Evolutionary conservation across 139 green algal genomes (phyloP).

Genomic region (Micractinium conductrix): DNA sequence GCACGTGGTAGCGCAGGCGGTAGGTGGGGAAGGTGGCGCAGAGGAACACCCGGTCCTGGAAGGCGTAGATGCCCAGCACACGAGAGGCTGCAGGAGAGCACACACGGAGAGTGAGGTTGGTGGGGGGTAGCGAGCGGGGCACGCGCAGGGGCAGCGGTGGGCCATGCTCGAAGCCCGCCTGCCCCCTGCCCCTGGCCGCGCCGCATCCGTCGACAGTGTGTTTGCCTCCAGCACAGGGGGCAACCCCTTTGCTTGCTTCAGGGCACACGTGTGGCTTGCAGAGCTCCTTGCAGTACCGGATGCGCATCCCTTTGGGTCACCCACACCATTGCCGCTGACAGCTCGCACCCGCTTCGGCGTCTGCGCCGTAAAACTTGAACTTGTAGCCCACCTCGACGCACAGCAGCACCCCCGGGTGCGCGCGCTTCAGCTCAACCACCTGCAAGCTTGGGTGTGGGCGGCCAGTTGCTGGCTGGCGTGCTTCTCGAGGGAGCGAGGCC

Average conservation of each 20-base stretch:
- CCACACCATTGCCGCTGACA: no score
- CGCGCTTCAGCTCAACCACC: slow-evolving; percentile 65
- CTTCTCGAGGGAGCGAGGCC: neutral
- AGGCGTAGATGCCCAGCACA: slow-evolving; percentile 61
- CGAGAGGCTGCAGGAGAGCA: neutral
- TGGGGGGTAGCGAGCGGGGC: neutral
- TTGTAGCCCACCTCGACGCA: slow-evolving; percentile 79
- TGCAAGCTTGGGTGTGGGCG: no score
- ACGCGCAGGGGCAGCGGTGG: neutral
- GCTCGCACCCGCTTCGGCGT: slow-evolving; percentile 74
- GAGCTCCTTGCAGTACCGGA: no score
- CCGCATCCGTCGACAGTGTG: no score
- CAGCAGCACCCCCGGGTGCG: slow-evolving; percentile 40
- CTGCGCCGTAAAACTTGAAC: slow-evolving; percentile 88
- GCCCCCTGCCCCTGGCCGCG: no score
- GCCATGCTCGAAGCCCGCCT: no score
- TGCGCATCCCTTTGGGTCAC: no score
- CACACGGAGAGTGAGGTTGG: neutral
- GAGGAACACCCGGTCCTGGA: slow-evolving; percentile 84
- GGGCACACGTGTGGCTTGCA: no score
- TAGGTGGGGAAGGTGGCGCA: slow-evolving; percentile 80
- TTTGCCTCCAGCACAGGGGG: no score
- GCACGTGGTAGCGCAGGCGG: slow-evolving; percentile 80
- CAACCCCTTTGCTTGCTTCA: no score
- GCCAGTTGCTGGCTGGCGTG: no score